phyloP scores from a whole-genome alignment of 1,284 basidiomycete genomes.

The Blastosporella zonata region DNA sequence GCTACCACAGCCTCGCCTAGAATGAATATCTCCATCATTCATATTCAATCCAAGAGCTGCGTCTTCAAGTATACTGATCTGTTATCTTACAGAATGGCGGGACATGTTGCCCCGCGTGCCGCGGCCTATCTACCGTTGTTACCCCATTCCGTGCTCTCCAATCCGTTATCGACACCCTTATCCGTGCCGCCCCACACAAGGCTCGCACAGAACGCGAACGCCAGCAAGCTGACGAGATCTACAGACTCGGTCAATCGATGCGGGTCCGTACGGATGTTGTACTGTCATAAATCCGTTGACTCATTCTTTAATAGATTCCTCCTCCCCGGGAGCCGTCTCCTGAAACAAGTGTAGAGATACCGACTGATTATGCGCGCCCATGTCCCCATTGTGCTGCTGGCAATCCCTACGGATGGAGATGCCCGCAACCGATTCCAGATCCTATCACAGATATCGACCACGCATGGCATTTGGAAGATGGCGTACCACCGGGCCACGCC shows the following conservation, averaged over 20 bases:
- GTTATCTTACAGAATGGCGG: conserved; percentile 62
- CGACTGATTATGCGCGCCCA: conserved; percentile 61
- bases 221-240: conserved; percentile 74
- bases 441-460: conserved; percentile 58
- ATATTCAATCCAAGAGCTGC: background rate
- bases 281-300: conserved; percentile 9
- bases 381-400: conserved; percentile 69
- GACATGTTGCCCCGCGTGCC: conserved; percentile 74
- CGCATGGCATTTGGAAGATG: conserved; percentile 72
- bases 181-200: conserved; percentile 62
- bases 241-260: conserved; percentile 58
- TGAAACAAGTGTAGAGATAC: conserved; percentile 63
- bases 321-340: conserved; percentile 70
- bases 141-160: conserved; percentile 69
- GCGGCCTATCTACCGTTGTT: conserved; percentile 61
- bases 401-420: conserved; percentile 70
- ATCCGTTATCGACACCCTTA: conserved; percentile 62
- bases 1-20: background rate
- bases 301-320: conserved; percentile 51
- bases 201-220: conserved; percentile 63
- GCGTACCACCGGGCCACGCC: conserved; percentile 68
- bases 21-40: background rate
- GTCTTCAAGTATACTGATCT: conserved; percentile 5
- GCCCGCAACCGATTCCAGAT: conserved; percentile 70
- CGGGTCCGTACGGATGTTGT: conserved; percentile 48